Conservation (phyloP, 2,329 filamentous ascomycete genomes). For the Daldinia sp. region DNA sequence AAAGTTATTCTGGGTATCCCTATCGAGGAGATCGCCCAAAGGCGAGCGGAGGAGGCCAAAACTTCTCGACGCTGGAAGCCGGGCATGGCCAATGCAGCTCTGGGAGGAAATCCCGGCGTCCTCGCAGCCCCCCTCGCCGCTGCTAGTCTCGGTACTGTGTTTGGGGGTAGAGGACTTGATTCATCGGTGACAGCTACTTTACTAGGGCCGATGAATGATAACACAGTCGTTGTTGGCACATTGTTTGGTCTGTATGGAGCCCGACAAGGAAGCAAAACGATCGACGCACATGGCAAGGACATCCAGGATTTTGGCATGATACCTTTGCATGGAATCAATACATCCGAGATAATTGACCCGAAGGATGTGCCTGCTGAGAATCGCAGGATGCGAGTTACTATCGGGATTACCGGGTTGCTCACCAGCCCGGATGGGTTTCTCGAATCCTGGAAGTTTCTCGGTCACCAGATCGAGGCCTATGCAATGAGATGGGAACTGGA, state of each 20-base stretch:
- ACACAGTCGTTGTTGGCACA: constrained; percentile 81
- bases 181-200: constrained; percentile 80
- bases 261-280: constrained; percentile 84
- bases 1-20: constrained; percentile 79
- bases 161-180: constrained; percentile 81
- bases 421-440: constrained; percentile 78
- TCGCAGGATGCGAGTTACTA: constrained; percentile 81
- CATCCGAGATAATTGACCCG: constrained; percentile 60
- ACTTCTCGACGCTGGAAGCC: constrained; percentile 65
- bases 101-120: constrained; percentile 56
- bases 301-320: constrained; percentile 91
- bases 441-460: constrained; percentile 82
- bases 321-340: constrained; percentile 70
- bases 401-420: constrained; percentile 87
- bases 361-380: constrained; percentile 66
- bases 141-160: constrained; percentile 82
- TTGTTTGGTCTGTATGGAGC: constrained; percentile 93
- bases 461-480: constrained; percentile 80
- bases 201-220: constrained; percentile 83
- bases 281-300: constrained; percentile 88
- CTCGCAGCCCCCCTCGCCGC: constrained; percentile 82
- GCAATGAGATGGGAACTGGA: constrained; percentile 86
- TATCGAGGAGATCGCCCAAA: constrained; percentile 73
- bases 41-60: constrained; percentile 73
- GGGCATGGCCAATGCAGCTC: constrained; percentile 66